These are phyloP conservation scores for Syzygium oleosum DNA, from an alignment of 345 rosid species.

Conservation along the genomic window DNA sequence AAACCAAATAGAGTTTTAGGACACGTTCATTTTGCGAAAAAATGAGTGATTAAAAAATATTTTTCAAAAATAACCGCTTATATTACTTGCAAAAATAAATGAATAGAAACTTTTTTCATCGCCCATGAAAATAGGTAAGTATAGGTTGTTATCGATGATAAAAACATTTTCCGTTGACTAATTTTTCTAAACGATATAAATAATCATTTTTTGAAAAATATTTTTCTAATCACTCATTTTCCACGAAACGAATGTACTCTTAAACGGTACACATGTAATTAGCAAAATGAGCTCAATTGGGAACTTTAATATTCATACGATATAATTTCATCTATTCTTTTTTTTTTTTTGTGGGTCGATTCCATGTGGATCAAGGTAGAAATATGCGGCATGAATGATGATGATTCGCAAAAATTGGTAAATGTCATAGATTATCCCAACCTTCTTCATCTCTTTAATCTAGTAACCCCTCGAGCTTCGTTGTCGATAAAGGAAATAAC, in stretches of 20 bases:
- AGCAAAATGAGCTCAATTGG: neutral
- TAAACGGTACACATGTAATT: neutral
- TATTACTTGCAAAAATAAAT: too few relatives aligned
- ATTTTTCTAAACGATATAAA: neutral
- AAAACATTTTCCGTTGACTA: neutral
- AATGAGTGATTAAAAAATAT: neutral
- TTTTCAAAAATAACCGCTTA: neutral
- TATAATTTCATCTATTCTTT: neutral
- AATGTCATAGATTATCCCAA: neutral
- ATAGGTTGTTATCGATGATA: neutral
- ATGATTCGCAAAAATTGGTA: neutral
- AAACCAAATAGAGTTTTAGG: neutral
- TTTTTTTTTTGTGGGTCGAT: neutral
- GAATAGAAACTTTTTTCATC: neutral
- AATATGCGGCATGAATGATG: neutral
- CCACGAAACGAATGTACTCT: neutral
- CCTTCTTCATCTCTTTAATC: neutral
- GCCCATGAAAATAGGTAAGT: neutral
- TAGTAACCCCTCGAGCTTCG: neutral
- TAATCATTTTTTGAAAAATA: too few relatives aligned
- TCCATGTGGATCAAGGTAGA: neutral
- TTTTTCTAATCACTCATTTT: neutral
- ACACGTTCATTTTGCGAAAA: neutral
- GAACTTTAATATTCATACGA: neutral
- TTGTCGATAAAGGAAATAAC: neutral